Percentiles rank a stretch among this genome's conserved stretches.
These are phyloP conservation scores for Pyrus hybrid DNA, from an alignment of 331 rosid species.

Conservation along the genomic window DNA sequence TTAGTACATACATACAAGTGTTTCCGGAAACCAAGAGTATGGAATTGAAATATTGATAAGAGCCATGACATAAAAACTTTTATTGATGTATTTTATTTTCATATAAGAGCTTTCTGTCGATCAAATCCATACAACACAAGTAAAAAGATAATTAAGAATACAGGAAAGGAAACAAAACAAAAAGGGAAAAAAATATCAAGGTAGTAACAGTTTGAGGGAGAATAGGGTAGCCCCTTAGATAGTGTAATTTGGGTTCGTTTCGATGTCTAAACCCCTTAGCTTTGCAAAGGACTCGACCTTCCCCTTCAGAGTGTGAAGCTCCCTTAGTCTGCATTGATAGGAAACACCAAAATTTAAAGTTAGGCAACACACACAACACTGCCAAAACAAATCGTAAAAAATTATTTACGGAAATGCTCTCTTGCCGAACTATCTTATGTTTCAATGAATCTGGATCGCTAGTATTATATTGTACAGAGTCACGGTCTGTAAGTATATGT, in stretches of 20 bases:
- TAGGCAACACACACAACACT: neutral
- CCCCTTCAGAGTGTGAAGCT: conserved; percentile 65
- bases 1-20: too few species aligned
- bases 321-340: conserved; percentile 46
- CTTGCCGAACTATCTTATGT: neutral
- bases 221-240: conserved; percentile 17
- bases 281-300: conserved; percentile 54
- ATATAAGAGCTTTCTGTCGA: neutral
- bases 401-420: too few species aligned
- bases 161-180: neutral
- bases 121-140: neutral
- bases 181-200: neutral
- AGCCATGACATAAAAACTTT: neutral
- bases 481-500: neutral
- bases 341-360: neutral
- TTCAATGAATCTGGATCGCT: neutral
- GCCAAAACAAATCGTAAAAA: neutral
- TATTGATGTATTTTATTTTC: neutral
- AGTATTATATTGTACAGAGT: neutral
- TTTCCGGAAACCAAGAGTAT: too few species aligned
- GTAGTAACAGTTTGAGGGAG: neutral
- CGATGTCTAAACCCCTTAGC: conserved; percentile 53
- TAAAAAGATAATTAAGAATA: neutral
- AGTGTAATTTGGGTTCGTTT: conserved; percentile 53
- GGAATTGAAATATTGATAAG: too few species aligned